phyloP scores from a whole-genome alignment of 768 basidiomycete species.

The Suillus placidus region DNA sequence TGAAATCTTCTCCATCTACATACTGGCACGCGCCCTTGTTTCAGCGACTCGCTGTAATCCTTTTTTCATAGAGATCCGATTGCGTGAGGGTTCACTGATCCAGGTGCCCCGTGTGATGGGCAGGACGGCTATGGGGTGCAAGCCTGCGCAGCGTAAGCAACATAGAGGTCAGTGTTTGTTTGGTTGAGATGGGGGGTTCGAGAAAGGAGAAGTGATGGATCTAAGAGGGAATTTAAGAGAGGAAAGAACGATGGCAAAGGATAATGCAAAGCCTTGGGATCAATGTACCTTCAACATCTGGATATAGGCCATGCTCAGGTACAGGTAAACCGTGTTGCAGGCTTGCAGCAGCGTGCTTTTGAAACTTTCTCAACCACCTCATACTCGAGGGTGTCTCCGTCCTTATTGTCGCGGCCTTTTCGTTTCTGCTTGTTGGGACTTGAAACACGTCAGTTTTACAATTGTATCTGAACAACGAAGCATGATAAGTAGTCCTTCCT shows the following conservation, averaged over 20 bases:
- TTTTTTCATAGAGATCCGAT: too few species aligned
- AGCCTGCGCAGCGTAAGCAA: slow-evolving; percentile 52
- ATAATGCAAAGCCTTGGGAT: neutral
- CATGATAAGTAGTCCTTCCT: too few species aligned
- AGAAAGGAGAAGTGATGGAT: neutral
- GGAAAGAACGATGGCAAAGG: neutral
- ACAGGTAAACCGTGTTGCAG: slow-evolving; percentile 88
- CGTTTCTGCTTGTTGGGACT: too few species aligned
- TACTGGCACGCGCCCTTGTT: neutral
- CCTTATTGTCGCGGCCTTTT: too few species aligned
- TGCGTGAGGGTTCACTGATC: slow-evolving; percentile 52
- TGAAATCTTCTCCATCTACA: neutral
- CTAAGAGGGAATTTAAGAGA: too few species aligned
- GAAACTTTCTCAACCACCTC: too few species aligned
- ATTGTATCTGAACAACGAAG: too few species aligned
- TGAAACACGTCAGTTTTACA: too few species aligned
- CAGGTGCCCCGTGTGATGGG: slow-evolving; percentile 92
- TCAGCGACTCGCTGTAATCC: neutral
- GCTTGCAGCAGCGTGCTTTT: too few species aligned
- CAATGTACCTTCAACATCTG: slow-evolving; percentile 87
- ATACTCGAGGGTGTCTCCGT: too few species aligned
- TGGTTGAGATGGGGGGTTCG: neutral
- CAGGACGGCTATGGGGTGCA: slow-evolving; percentile 86
- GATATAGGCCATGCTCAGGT: slow-evolving; percentile 90
- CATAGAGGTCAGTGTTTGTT: slow-evolving; percentile 4